phyloP scores from a whole-genome alignment of 2,329 filamentous ascomycete genomes.

The Colletotrichum godetiae region DNA sequence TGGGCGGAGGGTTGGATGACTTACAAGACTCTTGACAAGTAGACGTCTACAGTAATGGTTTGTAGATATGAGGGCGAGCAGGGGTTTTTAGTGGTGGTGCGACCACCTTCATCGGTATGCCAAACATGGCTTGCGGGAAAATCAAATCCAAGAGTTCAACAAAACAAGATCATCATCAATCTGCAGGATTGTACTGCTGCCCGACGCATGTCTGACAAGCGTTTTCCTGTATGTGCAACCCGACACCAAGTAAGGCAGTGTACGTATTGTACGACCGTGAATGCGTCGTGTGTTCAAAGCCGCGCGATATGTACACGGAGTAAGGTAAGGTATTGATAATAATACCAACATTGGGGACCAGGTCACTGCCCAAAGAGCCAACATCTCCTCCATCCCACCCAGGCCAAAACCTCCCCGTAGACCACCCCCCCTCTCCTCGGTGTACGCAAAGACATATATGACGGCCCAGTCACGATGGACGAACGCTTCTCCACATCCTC shows the following conservation, averaged over 20 bases:
- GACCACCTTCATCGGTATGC: no score
- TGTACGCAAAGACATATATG: slow-evolving; percentile 17
- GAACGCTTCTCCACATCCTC: slow-evolving; percentile 29
- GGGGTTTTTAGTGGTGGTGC: not conserved
- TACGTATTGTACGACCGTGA: not conserved
- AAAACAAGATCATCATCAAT: slow-evolving; percentile 13
- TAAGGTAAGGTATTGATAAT: not conserved
- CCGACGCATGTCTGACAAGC: slow-evolving; percentile 30
- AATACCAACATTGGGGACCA: no score
- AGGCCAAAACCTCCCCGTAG: no score
- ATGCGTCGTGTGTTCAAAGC: not conserved
- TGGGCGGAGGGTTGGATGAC: not conserved
- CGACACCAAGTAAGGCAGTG: not conserved
- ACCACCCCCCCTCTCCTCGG: slow-evolving; percentile 6
- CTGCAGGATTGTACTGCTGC: slow-evolving; percentile 21
- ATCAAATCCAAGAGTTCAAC: not conserved
- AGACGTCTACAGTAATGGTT: not conserved
- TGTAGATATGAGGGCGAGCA: slow-evolving; percentile 7
- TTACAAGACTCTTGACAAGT: slow-evolving; percentile 3
- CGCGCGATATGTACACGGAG: not conserved
- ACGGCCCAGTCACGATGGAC: slow-evolving; percentile 23
- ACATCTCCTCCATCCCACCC: not conserved
- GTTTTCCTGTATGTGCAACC: not conserved
- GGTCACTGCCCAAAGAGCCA: not conserved
- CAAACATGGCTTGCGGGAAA: not conserved